Evolutionary conservation across 306 rosid species (phyloP).

Genomic region (Senna tora): DNA sequence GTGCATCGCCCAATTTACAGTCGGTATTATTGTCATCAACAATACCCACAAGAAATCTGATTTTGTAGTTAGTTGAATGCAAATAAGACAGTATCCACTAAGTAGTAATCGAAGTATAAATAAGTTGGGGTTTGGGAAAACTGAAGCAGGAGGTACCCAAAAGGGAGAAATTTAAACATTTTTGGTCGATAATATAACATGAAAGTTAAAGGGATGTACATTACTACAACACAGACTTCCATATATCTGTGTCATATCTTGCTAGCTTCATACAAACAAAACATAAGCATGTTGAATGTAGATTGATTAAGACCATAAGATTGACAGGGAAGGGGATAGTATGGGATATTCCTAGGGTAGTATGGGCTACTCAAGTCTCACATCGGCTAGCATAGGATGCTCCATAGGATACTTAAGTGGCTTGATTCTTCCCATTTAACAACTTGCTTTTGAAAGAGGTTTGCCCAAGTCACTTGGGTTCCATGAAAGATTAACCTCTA

Average conservation of each 20-base stretch:
- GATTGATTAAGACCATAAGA: neutral
- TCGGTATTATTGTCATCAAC: conserved; percentile 3
- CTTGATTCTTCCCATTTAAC: no score
- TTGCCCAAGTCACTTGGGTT: no score
- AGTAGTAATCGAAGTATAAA: neutral
- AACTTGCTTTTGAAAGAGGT: no score
- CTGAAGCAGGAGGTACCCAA: neutral
- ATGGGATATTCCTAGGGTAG: no score
- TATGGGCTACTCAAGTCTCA: no score
- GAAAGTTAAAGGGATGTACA: neutral
- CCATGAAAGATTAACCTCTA: no score
- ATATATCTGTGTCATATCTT: neutral
- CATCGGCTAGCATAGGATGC: no score
- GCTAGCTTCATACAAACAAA: neutral
- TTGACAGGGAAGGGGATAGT: no score
- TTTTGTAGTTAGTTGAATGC: no score
- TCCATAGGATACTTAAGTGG: no score
- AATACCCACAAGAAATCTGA: conserved; percentile 8
- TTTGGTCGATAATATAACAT: neutral
- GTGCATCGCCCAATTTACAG: neutral
- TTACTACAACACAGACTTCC: neutral
- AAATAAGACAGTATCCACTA: conserved; percentile 9
- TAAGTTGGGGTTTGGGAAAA: neutral
- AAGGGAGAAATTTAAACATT: neutral
- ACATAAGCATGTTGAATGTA: conserved; percentile 2